These are phyloP conservation scores for Diaporthe velutina DNA, from an alignment of 2,329 filamentous ascomycete genomes.

Conservation along the genomic window DNA sequence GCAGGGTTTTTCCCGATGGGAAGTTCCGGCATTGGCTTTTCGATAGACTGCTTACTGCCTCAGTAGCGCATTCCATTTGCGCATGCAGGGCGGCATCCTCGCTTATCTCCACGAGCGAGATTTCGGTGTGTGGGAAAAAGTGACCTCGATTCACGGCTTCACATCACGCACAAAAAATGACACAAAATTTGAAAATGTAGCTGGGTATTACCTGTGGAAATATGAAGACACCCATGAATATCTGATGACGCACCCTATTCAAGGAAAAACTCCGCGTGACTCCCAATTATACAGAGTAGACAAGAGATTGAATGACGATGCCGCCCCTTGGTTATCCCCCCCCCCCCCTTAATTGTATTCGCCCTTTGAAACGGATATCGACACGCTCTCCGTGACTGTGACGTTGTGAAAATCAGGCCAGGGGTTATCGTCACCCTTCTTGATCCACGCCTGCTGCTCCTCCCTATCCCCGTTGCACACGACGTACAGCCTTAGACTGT, in stretches of 20 bases:
- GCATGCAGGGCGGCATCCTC: not conserved
- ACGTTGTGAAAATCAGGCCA: slow-evolving; percentile 21
- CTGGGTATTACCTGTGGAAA: slow-evolving; percentile 26
- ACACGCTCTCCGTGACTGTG: slow-evolving; percentile 21
- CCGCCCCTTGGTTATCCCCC: not conserved
- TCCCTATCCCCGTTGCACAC: slow-evolving; percentile 32
- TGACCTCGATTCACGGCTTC: not conserved
- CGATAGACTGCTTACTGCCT: slow-evolving; percentile 23
- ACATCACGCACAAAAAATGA: not conserved
- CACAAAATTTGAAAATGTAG: not conserved
- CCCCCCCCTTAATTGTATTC: too few species aligned
- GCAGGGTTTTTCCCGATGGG: not conserved
- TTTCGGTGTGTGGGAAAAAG: not conserved
- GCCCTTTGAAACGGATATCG: not conserved
- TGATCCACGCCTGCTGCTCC: slow-evolving; percentile 27
- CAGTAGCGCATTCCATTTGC: not conserved
- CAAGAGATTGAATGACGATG: not conserved
- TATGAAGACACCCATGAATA: not conserved
- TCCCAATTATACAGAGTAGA: not conserved
- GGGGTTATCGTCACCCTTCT: slow-evolving; percentile 16
- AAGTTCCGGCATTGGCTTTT: slow-evolving; percentile 13
- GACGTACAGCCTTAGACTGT: slow-evolving; percentile 12
- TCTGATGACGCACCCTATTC: slow-evolving; percentile 1
- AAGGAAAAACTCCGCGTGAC: slow-evolving; percentile 8
- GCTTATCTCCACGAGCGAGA: slow-evolving; percentile 1